Conservation (phyloP, 1,139 yeast genomes). For the Nakaseomyces uthaithaninus region DNA sequence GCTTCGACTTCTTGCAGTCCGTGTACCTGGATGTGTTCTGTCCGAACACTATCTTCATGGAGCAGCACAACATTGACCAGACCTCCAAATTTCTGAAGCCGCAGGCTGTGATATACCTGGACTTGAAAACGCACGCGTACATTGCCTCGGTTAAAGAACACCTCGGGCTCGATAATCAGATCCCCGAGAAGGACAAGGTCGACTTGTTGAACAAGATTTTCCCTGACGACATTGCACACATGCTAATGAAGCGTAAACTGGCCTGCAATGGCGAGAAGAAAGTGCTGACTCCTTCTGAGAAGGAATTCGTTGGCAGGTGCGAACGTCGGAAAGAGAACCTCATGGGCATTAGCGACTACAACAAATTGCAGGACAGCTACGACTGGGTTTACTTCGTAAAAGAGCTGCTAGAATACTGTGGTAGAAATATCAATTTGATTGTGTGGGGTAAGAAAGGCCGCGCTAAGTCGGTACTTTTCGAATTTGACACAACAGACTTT, state of each 20-base stretch:
- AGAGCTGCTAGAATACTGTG: constrained; percentile 69
- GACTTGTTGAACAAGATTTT: constrained; percentile 72
- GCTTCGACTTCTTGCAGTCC: constrained; percentile 78
- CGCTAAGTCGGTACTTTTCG: constrained; percentile 22
- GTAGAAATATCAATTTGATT: constrained; percentile 62
- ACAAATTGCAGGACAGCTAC: constrained; percentile 50
- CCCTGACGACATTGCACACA: constrained; percentile 54
- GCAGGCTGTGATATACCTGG: constrained; percentile 71
- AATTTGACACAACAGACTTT: constrained; percentile 21
- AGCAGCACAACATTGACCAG: constrained; percentile 13
- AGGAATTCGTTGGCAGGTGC: constrained; percentile 41
- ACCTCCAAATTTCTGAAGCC: constrained; percentile 57
- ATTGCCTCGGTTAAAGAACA: constrained; percentile 80
- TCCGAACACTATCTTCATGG: constrained; percentile 37
- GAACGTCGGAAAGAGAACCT: constrained; percentile 57
- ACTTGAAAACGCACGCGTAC: constrained; percentile 89
- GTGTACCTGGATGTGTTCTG: constrained; percentile 78
- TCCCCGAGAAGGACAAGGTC: constrained; percentile 38
- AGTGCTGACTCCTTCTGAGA: constrained; percentile 28
- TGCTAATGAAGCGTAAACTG: constrained; percentile 44
- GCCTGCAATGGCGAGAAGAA: constrained; percentile 24
- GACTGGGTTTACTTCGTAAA: constrained; percentile 68
- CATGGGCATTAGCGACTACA: constrained; percentile 41
- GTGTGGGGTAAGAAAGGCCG: constrained; percentile 62
- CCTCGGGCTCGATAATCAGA: constrained; percentile 7